phyloP scores from a whole-genome alignment of 768 basidiomycete species.

The Cubamyces lactineus region DNA sequence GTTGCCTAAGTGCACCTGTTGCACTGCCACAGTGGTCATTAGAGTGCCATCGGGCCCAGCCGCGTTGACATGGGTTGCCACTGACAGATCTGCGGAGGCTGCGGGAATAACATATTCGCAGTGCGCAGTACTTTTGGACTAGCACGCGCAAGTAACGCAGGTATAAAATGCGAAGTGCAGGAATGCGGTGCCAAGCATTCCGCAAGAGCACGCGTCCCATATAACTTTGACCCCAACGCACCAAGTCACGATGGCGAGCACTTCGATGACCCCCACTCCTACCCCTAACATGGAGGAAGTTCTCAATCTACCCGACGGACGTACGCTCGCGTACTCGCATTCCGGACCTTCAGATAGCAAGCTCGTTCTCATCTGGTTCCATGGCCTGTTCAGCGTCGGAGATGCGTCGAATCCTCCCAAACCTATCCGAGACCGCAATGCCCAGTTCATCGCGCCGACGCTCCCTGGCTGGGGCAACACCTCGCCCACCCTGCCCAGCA shows the following conservation, averaged over 20 bases:
- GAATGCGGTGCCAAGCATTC: too few species aligned
- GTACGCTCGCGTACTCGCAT: slow-evolving; percentile 58
- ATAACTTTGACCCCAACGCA: too few species aligned
- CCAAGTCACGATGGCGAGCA: too few species aligned
- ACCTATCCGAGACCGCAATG: slow-evolving; percentile 41
- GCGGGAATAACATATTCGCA: neutral
- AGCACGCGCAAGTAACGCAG: too few species aligned
- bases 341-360: slow-evolving; percentile 53
- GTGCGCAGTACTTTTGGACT: neutral
- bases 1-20: too few species aligned
- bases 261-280: too few species aligned
- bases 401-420: slow-evolving; percentile 41
- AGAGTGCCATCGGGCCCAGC: too few species aligned
- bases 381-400: slow-evolving; percentile 59
- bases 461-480: slow-evolving; percentile 64
- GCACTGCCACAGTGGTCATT: too few species aligned
- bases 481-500: slow-evolving; percentile 41
- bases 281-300: slow-evolving; percentile 3
- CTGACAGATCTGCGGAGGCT: neutral
- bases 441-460: slow-evolving; percentile 54
- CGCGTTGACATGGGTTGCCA: too few species aligned
- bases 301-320: slow-evolving; percentile 40
- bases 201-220: too few species aligned
- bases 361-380: slow-evolving; percentile 55
- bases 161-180: too few species aligned